phyloP scores from a whole-genome alignment of 1,284 basidiomycete species.

The Ceratobasidium sp. region DNA sequence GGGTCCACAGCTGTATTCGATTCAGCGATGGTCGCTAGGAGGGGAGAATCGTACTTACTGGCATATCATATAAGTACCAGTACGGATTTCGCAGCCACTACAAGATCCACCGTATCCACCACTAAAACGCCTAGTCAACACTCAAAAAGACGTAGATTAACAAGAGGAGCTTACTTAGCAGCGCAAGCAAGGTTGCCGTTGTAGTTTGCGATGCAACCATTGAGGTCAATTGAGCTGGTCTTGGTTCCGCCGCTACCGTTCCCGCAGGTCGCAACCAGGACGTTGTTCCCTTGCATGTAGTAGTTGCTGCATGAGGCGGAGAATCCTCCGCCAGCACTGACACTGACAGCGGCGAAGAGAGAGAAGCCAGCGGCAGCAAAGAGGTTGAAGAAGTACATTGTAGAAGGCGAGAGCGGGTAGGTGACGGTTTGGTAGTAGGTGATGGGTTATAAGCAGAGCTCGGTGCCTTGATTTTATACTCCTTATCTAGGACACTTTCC shows the following conservation, averaged over 20 bases:
- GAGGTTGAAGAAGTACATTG: background rate
- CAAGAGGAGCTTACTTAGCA: background rate
- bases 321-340: slow-evolving; percentile 11
- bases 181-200: slow-evolving; percentile 9
- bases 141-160: background rate
- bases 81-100: slow-evolving; percentile 16
- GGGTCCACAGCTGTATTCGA: background rate
- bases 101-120: slow-evolving; percentile 17
- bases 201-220: slow-evolving; percentile 1
- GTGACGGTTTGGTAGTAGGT: too few relatives aligned
- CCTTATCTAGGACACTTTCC: too few relatives aligned
- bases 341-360: background rate
- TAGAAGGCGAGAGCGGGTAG: background rate
- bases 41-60: background rate
- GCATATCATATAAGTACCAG: slow-evolving; percentile 21
- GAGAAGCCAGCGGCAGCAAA: background rate
- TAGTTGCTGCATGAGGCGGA: slow-evolving; percentile 1
- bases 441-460: too few relatives aligned
- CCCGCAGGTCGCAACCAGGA: background rate
- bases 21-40: background rate
- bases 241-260: slow-evolving; percentile 6
- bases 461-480: too few relatives aligned
- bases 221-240: background rate
- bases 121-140: background rate
- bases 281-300: slow-evolving; percentile 9